These are phyloP conservation scores for Rheum nobile DNA, from an alignment of 148 eudicot species.

Conservation along the genomic window DNA sequence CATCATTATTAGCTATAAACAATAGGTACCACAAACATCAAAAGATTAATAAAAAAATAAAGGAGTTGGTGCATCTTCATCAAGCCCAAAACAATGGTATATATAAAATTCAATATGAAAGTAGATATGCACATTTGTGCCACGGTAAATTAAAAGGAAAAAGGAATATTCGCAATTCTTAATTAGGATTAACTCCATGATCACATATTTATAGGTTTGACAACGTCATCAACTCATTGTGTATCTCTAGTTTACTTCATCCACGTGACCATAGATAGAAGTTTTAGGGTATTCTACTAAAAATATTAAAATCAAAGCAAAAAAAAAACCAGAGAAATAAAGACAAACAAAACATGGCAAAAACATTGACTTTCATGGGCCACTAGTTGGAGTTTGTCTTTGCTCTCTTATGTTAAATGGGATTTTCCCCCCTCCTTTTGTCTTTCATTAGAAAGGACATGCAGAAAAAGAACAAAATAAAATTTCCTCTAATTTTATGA, in stretches of 20 bases:
- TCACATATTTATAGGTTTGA: not conserved
- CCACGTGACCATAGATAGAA: not conserved
- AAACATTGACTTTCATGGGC: conserved; percentile 21
- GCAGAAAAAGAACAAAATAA: not conserved
- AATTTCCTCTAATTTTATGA: not conserved
- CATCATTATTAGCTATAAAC: not conserved
- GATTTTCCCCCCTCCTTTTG: not conserved
- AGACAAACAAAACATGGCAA: conserved; percentile 16
- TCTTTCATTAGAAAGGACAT: conserved; percentile 9
- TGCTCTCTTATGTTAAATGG: not conserved
- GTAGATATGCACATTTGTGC: not conserved
- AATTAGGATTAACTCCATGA: not conserved
- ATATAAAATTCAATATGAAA: not conserved
- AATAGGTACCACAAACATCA: not conserved
- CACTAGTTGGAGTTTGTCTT: conserved; percentile 7
- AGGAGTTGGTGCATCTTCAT: conserved; percentile 2
- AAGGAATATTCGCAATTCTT: not conserved
- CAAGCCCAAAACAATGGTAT: conserved; percentile 4
- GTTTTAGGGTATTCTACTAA: not conserved
- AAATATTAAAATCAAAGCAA: not conserved
- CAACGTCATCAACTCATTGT: not conserved
- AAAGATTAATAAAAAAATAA: not conserved
- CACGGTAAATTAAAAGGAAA: not conserved
- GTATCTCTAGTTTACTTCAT: not conserved
- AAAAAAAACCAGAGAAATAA: not conserved